Percentiles rank a stretch among this genome's conserved stretches.
Evolutionary conservation across 257 asterid species (phyloP).

Genomic region (Anisodus tanguticus): DNA sequence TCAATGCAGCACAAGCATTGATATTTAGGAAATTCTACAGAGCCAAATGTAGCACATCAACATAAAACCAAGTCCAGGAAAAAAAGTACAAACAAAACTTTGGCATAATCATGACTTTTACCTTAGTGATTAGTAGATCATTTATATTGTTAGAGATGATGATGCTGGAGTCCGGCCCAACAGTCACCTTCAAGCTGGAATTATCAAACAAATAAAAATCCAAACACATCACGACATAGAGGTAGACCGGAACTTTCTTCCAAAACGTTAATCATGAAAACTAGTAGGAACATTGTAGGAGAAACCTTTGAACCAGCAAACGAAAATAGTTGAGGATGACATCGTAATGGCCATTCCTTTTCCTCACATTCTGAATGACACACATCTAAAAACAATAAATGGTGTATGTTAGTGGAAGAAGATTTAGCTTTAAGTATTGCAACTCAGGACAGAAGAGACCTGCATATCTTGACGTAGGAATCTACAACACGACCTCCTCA

Average conservation of each 20-base stretch:
- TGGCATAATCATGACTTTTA: constrained; percentile 37
- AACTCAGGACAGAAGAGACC: constrained; percentile 48
- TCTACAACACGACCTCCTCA: constrained; percentile 56
- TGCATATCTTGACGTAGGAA: constrained; percentile 62
- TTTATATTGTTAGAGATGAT: constrained; percentile 54
- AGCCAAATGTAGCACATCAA: constrained; percentile 35
- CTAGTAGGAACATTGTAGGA: constrained; percentile 20
- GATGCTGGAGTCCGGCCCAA: constrained; percentile 57
- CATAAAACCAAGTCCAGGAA: constrained; percentile 30
- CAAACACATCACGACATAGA: neutral
- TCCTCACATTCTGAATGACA: constrained; percentile 56
- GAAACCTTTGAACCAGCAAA: constrained; percentile 74
- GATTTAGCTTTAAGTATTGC: constrained; percentile 25
- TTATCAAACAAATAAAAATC: constrained; percentile 31
- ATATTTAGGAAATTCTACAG: constrained; percentile 76
- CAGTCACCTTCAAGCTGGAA: constrained; percentile 56
- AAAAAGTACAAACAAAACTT: constrained; percentile 27
- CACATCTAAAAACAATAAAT: constrained; percentile 60
- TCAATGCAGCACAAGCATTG: constrained; percentile 78
- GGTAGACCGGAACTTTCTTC: neutral
- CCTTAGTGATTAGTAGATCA: constrained; percentile 65
- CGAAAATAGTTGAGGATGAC: constrained; percentile 69
- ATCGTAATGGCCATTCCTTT: constrained; percentile 50
- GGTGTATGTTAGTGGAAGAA: constrained; percentile 37
- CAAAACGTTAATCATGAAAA: neutral